Base-by-base conservation (phyloP, 2,329 filamentous ascomycete species). In the Thielaviopsis punctulata region DNA sequence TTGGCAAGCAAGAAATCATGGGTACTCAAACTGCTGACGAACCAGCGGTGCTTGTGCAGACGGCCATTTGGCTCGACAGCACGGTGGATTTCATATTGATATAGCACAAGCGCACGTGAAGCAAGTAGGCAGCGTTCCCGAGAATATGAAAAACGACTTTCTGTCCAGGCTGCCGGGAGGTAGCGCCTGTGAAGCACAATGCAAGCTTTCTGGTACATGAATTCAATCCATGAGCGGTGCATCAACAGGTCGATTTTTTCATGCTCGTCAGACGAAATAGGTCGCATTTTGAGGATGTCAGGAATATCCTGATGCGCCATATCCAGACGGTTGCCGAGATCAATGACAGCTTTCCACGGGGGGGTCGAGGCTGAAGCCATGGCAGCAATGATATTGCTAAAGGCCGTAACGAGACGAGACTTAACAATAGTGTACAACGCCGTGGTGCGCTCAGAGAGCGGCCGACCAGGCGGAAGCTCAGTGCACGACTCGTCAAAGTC, bases 401-500 rank as follows among this genome's bases (percentile, higher is more conserved):
- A 58, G 1, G 59, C 54, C 4, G 45, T 48, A 8, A 62, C 54
- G 23, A 66, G 41, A 7, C 60, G 58, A 4, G 51, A 54, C 52
- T 62, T 63, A 1, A 53, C 59, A 52, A 63, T 64, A 55, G 68
- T 65, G 52, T 68, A 69, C 2, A 74, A 60, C 36, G 67, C 63
- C 6, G 68, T 66, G 1, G 68, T 70, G 15, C 68, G 63, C 43
- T 73, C 69, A 0, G 66, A 66, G 21, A 64, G 59, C 2, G 68
- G 65, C 1, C 71, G 64, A 2, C 69, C 64, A 0, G 64, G 62
- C 1, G 72, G 71, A 49, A 73, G 62, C 4, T 66, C 62, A 10
- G 60, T 60, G 15, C 65, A 64, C 19, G 65, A 62, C 58, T 75
- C 71, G 57, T 73, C 70, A 57, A 77, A 74, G 58, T 76, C 73